Percentiles rank a stretch among this genome's conserved stretches.
Conservation (phyloP, 148 eudicot genomes). For the Tetragonia tetragonoides region DNA sequence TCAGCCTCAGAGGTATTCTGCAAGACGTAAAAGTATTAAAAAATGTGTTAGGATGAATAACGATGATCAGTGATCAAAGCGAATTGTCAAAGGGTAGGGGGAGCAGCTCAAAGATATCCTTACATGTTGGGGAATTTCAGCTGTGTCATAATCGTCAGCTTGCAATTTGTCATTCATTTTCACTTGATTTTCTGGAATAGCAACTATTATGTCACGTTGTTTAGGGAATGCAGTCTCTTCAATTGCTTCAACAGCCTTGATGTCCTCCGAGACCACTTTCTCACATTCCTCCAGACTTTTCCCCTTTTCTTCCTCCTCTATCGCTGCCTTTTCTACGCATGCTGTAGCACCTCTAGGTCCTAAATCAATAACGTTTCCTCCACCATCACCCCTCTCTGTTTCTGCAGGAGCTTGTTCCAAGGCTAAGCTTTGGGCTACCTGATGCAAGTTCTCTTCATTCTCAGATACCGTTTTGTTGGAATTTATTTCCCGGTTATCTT, state of each 20-base stretch:
- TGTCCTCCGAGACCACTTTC: no score
- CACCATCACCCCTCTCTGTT: background rate
- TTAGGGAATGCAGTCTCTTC: background rate
- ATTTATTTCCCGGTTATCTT: background rate
- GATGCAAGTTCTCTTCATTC: background rate
- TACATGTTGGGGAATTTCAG: background rate
- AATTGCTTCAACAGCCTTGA: background rate
- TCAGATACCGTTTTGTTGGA: background rate
- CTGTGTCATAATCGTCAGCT: background rate
- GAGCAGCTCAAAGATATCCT: background rate
- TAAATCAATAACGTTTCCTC: no score
- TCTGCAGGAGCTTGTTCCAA: background rate
- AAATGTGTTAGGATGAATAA: background rate
- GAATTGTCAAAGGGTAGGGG: background rate
- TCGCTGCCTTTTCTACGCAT: background rate
- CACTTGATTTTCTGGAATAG: background rate
- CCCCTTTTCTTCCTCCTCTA: background rate
- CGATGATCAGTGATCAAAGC: background rate
- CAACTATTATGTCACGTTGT: background rate
- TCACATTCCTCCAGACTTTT: no score
- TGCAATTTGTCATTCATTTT: background rate
- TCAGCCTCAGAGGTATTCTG: constrained; percentile 8
- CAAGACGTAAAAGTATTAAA: background rate
- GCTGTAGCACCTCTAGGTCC: background rate
- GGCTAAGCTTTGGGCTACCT: background rate